Evolutionary conservation across 1,284 basidiomycete genomes (phyloP).

Genomic region (Marasmius oreades): DNA sequence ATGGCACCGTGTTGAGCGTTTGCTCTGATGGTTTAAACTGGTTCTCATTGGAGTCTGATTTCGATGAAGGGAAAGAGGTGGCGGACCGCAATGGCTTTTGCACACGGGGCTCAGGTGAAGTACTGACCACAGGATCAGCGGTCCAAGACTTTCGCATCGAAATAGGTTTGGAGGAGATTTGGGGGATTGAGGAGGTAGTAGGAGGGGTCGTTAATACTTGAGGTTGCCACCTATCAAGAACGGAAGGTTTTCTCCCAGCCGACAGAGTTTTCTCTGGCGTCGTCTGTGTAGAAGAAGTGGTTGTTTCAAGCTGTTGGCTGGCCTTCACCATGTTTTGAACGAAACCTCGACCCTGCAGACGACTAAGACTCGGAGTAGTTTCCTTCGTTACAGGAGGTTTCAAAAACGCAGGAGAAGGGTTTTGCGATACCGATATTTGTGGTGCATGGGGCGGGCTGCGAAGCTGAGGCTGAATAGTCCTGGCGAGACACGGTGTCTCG

Average conservation of each 20-base stretch:
- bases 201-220: constrained; percentile 19
- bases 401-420: constrained; percentile 57
- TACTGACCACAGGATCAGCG: background rate
- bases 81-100: background rate
- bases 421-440: constrained; percentile 40
- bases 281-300: constrained; percentile 28
- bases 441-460: constrained; percentile 42
- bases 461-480: constrained; percentile 51
- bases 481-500: constrained; percentile 45
- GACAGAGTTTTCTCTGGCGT: constrained; percentile 32
- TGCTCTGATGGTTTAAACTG: background rate
- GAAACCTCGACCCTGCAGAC: constrained; percentile 79
- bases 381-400: constrained; percentile 58
- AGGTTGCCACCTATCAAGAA: constrained; percentile 67
- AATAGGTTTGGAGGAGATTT: constrained; percentile 32
- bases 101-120: constrained; percentile 17
- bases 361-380: constrained; percentile 73
- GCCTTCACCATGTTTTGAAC: constrained; percentile 76
- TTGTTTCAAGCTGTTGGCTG: constrained; percentile 46
- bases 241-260: constrained; percentile 42
- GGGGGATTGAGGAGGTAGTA: constrained; percentile 29
- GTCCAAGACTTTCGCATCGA: constrained; percentile 42
- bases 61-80: constrained; percentile 1
- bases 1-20: background rate
- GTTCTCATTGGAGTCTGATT: background rate